phyloP scores from a whole-genome alignment of 2,329 filamentous ascomycete species.

The Atkinsonella texensis region DNA sequence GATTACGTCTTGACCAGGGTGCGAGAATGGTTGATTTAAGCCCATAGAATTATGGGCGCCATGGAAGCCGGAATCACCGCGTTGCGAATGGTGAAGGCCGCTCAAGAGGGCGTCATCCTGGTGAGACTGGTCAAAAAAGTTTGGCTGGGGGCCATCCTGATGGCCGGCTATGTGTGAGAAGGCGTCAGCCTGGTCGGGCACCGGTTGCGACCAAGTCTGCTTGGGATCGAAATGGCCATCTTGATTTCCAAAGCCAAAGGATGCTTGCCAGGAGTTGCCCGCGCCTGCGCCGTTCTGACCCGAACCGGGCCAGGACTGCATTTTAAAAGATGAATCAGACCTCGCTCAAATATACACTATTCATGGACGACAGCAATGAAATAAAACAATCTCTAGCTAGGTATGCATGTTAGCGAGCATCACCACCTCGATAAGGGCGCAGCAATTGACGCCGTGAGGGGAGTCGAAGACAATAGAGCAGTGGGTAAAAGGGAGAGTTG shows the following conservation, averaged over 20 bases:
- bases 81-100: constrained; percentile 17
- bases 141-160: constrained; percentile 19
- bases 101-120: constrained; percentile 22
- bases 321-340: constrained; percentile 17
- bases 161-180: constrained; percentile 19
- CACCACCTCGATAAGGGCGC: constrained; percentile 6
- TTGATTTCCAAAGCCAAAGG: constrained; percentile 21
- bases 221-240: constrained; percentile 26
- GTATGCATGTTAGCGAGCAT: constrained; percentile 18
- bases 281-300: constrained; percentile 25
- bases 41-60: constrained; percentile 18
- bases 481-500: constrained; percentile 8
- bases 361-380: constrained; percentile 7
- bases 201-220: constrained; percentile 26
- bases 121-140: constrained; percentile 23
- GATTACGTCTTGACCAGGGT: constrained; percentile 22
- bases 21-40: constrained; percentile 22
- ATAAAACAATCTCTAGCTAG: constrained; percentile 16
- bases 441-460: constrained; percentile 7
- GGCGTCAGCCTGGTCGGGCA: constrained; percentile 19
- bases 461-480: constrained; percentile 6
- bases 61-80: constrained; percentile 19
- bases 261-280: constrained; percentile 23
- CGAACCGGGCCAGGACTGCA: constrained; percentile 29
- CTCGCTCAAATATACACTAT: constrained; percentile 11